These are phyloP conservation scores for Podospora pseudocomata DNA, from an alignment of 495 filamentous ascomycete genomes.

Conservation along the genomic window DNA sequence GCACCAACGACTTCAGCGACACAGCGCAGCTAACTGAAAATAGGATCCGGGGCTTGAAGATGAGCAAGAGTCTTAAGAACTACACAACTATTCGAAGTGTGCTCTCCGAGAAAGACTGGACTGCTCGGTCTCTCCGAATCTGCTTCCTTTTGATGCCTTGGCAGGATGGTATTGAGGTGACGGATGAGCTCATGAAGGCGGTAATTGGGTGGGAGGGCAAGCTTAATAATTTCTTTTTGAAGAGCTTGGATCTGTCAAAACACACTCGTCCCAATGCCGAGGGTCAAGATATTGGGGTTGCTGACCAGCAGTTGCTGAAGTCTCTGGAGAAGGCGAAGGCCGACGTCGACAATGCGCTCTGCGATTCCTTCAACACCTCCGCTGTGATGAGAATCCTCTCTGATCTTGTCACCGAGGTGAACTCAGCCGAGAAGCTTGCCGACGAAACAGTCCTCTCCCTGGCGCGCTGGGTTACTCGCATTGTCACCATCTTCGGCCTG, in stretches of 20 bases:
- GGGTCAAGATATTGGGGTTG: conserved; percentile 16
- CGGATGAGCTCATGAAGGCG: conserved; percentile 62
- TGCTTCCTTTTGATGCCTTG: conserved; percentile 71
- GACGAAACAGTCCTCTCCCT: conserved; percentile 43
- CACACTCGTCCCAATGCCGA: conserved; percentile 16
- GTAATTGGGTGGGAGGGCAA: conserved; percentile 65
- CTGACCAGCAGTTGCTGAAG: conserved; percentile 26
- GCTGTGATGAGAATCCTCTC: conserved; percentile 61
- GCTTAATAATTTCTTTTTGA: conserved; percentile 74
- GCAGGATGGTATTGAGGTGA: conserved; percentile 73
- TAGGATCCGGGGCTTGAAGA: conserved; percentile 68
- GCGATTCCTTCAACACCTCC: conserved; percentile 74
- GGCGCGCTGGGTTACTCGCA: conserved; percentile 63
- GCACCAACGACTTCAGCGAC: too few species aligned
- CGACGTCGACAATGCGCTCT: conserved; percentile 55
- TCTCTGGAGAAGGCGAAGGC: conserved; percentile 52
- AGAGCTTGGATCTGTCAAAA: conserved; percentile 34
- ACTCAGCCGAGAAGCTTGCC: conserved; percentile 51
- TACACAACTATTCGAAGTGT: conserved; percentile 72
- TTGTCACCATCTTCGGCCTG: conserved; percentile 69
- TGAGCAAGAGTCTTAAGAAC: conserved; percentile 79
- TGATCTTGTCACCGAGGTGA: conserved; percentile 60
- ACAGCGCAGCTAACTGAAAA: too few species aligned
- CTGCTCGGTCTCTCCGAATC: conserved; percentile 61
- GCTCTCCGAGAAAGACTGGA: conserved; percentile 54